Base-by-base conservation (phyloP, 495 filamentous ascomycete species). In the Daldinia childiae region DNA sequence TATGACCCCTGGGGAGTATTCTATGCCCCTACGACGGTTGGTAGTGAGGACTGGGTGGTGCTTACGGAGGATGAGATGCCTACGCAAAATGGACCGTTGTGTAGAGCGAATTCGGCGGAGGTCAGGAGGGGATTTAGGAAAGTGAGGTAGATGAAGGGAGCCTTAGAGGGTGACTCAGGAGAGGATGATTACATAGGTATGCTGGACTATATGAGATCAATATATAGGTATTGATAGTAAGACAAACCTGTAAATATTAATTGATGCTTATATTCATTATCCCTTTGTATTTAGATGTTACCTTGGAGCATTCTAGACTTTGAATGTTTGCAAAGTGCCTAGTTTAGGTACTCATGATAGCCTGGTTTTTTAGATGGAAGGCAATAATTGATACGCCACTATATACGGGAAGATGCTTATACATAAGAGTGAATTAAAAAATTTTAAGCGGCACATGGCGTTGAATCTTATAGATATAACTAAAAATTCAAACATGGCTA, bases 1-100 rank as follows among this genome's bases (percentile, higher is more conserved):
- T 79, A 81, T 17, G 88, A 90, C 67, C 87, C 88, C 0, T 79
- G 81, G 52, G 79, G 79, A 26, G 39, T 88, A 34, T 89, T 90
- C 62, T 90, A 87, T 68, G 84, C 83, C 9, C 78, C 79, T n/a
- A 83, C 81, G 0, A 84, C 80, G 21, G 87, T 90, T 0, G 86
- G 87, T 0, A 86, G 82, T 24, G 85, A 88, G 58, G 64, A 17
- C 1, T 76, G 72, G 76, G 62, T 62, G 0, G 76, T 78, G 6
- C 17, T 51, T 11, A 68, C 68, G 0, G 64, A 55, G 8, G 69
- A 71, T 58, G 76, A 56, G 0, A 17, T 76, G 59, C 76, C 76
- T 6, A 77, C 74, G 21, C 74, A 77, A 63, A 72, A 78, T 54
- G 74, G 74, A 0, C 64, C 64, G 30, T 60, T 78, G 19, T 78